These are phyloP conservation scores for Phascolomyces articulosus DNA, from an alignment of 371 early-diverging fungal species.

Conservation along the genomic window DNA sequence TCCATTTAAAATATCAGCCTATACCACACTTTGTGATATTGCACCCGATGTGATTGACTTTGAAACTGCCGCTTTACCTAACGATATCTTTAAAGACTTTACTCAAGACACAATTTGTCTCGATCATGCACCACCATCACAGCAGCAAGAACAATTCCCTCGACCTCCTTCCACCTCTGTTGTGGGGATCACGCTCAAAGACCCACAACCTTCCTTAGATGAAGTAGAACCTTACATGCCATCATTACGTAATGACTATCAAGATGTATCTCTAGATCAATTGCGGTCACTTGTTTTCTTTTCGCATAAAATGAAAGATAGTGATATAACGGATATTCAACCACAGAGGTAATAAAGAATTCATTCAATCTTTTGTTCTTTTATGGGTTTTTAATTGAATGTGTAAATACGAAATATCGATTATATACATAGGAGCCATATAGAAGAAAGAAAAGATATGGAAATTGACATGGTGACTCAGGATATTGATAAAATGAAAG, in stretches of 20 bases:
- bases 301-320: conserved; percentile 8
- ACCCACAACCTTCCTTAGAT: background rate
- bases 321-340: conserved; percentile 2
- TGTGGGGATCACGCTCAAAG: background rate
- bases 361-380: background rate
- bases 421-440: conserved; percentile 19
- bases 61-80: conserved; percentile 13
- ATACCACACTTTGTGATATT: conserved; percentile 41
- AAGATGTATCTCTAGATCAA: conserved; percentile 26
- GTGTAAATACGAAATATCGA: background rate
- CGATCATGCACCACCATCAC: conserved; percentile 9
- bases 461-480: conserved; percentile 19
- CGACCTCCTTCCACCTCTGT: conserved; percentile 11
- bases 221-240: conserved; percentile 24
- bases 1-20: conserved; percentile 43
- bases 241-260: conserved; percentile 19
- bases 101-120: background rate
- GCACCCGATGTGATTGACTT: conserved; percentile 36
- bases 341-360: background rate
- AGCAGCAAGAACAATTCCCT: conserved; percentile 9
- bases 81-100: conserved; percentile 32
- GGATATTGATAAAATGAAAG: conserved; percentile 33
- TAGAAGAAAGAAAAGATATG: conserved; percentile 34
- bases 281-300: conserved; percentile 29
- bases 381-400: too few species aligned